Evolutionary conservation across 202 grass and related monocot species (phyloP), one percentile per base, ranked within the genome.

Genomic region (Sporobolus alterniflorus): DNA sequence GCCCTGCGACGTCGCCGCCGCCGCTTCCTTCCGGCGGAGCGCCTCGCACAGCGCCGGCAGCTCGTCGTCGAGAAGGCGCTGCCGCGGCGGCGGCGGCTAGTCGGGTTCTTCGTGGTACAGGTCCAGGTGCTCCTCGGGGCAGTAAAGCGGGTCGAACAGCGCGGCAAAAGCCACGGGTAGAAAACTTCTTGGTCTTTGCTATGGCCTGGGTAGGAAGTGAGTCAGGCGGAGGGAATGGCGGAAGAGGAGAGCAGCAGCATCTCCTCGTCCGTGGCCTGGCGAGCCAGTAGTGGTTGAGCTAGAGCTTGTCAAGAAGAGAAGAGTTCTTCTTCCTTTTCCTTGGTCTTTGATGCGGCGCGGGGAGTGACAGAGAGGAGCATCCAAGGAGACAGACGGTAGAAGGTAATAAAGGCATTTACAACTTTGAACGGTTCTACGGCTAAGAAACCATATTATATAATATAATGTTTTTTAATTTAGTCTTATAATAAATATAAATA

Each of bases 51-150:
- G 84, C 78, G 57, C 25, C 36, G 28, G 77, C 54, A 81, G 78
- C 39, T 80, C 88, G 73, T 87, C 78, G 28, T 78, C 78, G 1
- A 86, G 75, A 29, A 56, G 52, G 63, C 17, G 77, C 49, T 28
- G 81, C 26, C 7, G 41, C 36, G 36, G 73, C 64, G n/a, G n/a
- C n/a, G n/a, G n/a, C n/a, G 24, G 22, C 22, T 11, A 8, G 18
- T 78, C 64, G 36, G 75, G 48, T 77, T 55, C 16, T 9, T 69
- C 77, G 3, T 83, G 87, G 81, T 90, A 73, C 57, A 92, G 70
- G 49, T 95, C 88, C 31, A 89, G 85, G 78, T 83, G 88, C 88
- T 92, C 85, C 78, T 95, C 93, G 9, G 83, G 82, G 70, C 93
- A 95, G 75, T 76, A 92, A 21, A 95, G 85, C 21, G 82, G 74